These are phyloP conservation scores for Adansonia grandidieri DNA, from an alignment of 441 rosid genomes.

Conservation along the genomic window DNA sequence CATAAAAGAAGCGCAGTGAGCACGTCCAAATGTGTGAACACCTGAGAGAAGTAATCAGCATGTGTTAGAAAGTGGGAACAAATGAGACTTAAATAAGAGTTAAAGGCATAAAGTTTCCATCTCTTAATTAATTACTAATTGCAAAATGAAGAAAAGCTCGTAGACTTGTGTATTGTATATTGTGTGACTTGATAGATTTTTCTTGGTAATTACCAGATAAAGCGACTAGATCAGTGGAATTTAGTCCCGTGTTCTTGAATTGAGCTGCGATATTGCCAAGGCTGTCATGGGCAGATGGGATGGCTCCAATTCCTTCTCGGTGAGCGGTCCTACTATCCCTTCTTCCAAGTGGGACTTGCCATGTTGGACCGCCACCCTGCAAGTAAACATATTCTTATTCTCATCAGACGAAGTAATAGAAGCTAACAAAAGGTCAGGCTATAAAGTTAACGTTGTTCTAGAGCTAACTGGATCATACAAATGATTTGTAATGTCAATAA, in stretches of 20 bases:
- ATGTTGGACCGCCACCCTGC: slow-evolving; percentile 61
- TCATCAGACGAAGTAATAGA: not conserved
- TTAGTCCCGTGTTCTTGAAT: slow-evolving; percentile 54
- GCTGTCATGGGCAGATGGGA: slow-evolving; percentile 52
- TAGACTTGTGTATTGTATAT: not conserved
- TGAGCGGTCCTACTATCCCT: slow-evolving; percentile 30
- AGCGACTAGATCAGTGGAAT: slow-evolving; percentile 55
- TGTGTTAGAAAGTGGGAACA: too few species aligned
- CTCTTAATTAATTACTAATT: too few species aligned
- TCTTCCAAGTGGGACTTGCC: slow-evolving; percentile 42
- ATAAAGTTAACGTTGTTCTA: not conserved
- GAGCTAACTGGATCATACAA: not conserved
- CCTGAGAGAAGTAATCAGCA: slow-evolving; percentile 40
- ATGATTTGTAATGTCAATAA: not conserved
- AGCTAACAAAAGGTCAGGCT: not conserved
- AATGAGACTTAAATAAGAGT: too few species aligned
- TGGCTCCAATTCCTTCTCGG: slow-evolving; percentile 31
- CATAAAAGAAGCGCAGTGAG: slow-evolving; percentile 48
- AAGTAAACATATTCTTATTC: not conserved
- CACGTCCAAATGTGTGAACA: slow-evolving; percentile 71
- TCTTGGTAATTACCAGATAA: slow-evolving; percentile 53
- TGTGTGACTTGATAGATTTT: not conserved
- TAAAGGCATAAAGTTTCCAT: too few species aligned
- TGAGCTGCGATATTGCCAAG: slow-evolving; percentile 38
- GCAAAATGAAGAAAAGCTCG: not conserved